Evolutionary conservation across 1,284 basidiomycete species (phyloP).

Genomic region (Heliocybe sulcata): DNA sequence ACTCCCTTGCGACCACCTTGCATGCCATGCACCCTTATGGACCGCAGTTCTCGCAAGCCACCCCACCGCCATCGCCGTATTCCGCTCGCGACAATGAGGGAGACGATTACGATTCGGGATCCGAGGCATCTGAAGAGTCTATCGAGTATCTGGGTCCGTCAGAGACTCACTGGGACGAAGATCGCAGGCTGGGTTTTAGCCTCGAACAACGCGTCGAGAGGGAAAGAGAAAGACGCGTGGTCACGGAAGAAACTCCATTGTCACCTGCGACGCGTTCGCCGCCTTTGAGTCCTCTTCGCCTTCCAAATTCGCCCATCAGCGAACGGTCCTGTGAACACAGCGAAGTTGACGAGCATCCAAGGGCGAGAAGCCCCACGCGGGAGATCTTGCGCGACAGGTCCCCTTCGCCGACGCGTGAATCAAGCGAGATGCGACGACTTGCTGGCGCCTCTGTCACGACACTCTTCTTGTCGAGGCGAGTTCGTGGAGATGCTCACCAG

Average conservation of each 20-base stretch:
- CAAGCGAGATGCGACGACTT: too few species aligned
- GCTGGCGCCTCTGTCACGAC: too few species aligned
- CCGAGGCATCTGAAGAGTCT: conserved; percentile 17
- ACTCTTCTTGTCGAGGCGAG: too few species aligned
- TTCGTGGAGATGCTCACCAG: too few species aligned
- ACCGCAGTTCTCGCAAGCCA: not conserved
- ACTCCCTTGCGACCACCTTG: not conserved
- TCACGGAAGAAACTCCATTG: not conserved
- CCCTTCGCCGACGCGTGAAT: too few species aligned
- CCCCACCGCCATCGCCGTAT: not conserved
- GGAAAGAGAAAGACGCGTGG: conserved; percentile 9
- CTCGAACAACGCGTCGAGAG: conserved; percentile 20
- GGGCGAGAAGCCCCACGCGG: too few species aligned
- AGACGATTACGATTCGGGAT: conserved; percentile 11
- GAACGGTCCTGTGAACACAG: not conserved
- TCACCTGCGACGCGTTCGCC: not conserved
- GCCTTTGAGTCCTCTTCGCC: not conserved
- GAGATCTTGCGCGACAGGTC: too few species aligned
- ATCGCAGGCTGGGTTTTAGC: conserved; percentile 18
- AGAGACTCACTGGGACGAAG: conserved; percentile 22
- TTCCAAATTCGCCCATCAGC: not conserved
- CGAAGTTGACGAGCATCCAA: not conserved
- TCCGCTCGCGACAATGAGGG: not conserved
- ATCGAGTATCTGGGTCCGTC: conserved; percentile 11
- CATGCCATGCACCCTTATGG: not conserved